Percentiles rank a stretch among this genome's conserved stretches.
Evolutionary conservation across 805 yeast species (phyloP).

Genomic region (Metschnikowia vanudenii): DNA sequence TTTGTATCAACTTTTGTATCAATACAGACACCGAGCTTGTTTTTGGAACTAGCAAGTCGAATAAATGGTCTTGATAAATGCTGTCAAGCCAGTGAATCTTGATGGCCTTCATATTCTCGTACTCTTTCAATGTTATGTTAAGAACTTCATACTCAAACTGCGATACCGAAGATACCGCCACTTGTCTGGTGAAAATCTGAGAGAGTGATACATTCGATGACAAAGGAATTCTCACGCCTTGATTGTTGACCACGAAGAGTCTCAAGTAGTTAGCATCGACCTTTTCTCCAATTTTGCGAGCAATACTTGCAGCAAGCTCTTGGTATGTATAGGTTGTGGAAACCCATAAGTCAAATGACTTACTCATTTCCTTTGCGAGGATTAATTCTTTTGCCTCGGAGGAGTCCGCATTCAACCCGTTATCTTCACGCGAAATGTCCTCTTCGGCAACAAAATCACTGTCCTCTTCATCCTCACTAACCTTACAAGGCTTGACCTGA

Average conservation of each 20-base stretch:
- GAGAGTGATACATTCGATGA: conserved; percentile 35
- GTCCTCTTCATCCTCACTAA: conserved; percentile 53
- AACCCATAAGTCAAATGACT: conserved; percentile 62
- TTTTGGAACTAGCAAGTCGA: conserved; percentile 68
- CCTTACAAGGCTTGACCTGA: conserved; percentile 47
- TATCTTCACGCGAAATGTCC: conserved; percentile 7
- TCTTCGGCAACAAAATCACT: conserved; percentile 42
- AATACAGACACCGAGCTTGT: conserved; percentile 57
- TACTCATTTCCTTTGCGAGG: conserved; percentile 22
- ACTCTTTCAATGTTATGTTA: conserved; percentile 68
- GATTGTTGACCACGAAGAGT: conserved; percentile 57
- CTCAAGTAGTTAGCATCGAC: conserved; percentile 63
- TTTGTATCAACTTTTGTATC: conserved; percentile 53
- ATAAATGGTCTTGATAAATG: conserved; percentile 63
- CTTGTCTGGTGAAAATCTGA: conserved; percentile 41
- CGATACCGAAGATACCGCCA: conserved; percentile 44
- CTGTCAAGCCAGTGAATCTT: conserved; percentile 71
- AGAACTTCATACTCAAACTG: conserved; percentile 72
- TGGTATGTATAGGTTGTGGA: conserved; percentile 57
- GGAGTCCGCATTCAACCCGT: conserved; percentile 18
- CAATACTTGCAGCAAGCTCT: conserved; percentile 62
- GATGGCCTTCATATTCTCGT: conserved; percentile 70
- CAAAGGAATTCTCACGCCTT: conserved; percentile 55
- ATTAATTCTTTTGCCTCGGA: conserved; percentile 19
- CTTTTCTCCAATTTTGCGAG: conserved; percentile 41